A percentile compares a stretch with the other conserved stretches of the same genome.
Conservation (phyloP, 148 eudicot genomes). For the Amaranthus hypochondriacus region DNA sequence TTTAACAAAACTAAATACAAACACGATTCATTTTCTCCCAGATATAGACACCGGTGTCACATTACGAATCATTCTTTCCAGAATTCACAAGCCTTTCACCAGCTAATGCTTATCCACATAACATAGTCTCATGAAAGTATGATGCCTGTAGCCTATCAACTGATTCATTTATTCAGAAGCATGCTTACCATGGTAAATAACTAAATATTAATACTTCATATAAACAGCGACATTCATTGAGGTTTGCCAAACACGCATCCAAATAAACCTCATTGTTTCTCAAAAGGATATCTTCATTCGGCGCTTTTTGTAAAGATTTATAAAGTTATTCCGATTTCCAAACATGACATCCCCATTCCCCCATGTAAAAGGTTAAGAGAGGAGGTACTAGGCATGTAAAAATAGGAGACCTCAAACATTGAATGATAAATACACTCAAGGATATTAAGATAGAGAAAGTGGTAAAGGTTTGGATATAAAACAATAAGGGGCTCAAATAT, state of each 20-base stretch:
- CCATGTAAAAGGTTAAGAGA: too few species aligned
- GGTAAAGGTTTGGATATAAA: too few species aligned
- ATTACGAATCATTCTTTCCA: not conserved
- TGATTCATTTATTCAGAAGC: not conserved
- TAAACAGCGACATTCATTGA: not conserved
- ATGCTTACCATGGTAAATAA: not conserved
- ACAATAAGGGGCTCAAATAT: too few species aligned
- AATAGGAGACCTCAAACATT: too few species aligned
- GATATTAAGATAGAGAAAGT: too few species aligned
- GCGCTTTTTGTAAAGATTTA: too few species aligned
- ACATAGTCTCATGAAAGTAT: not conserved
- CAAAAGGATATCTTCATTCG: not conserved
- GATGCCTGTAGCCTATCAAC: not conserved
- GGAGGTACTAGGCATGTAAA: too few species aligned
- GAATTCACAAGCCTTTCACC: not conserved
- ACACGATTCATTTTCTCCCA: too few species aligned
- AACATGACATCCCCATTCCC: too few species aligned
- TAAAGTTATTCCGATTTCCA: too few species aligned
- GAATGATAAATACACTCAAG: too few species aligned
- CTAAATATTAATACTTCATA: not conserved
- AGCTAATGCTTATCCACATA: not conserved
- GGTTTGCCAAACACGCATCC: slow-evolving; percentile 5
- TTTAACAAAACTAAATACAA: not conserved
- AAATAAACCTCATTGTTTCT: slow-evolving; percentile 2
- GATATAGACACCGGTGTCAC: too few species aligned